These are phyloP conservation scores for Yamadazyma scolyti DNA, from an alignment of 805 yeast species.

Conservation along the genomic window DNA sequence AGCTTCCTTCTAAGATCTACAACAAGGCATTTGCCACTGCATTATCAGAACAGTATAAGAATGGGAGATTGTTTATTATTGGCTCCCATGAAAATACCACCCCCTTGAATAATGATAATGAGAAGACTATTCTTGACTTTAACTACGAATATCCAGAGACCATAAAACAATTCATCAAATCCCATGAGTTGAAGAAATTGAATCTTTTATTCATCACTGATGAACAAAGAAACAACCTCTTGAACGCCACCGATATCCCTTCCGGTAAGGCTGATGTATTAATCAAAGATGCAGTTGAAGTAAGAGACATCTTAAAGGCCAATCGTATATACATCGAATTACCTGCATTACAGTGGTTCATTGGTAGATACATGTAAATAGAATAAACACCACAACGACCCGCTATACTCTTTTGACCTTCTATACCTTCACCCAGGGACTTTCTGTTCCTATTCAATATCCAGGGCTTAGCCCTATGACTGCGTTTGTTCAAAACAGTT, in stretches of 20 bases:
- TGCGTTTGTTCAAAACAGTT: constrained; percentile 1
- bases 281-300: constrained; percentile 74
- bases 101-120: constrained; percentile 1
- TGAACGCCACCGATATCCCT: constrained; percentile 51
- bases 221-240: constrained; percentile 56
- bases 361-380: constrained; percentile 27
- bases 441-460: neutral
- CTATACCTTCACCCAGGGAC: constrained; percentile 1
- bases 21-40: constrained; percentile 77
- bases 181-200: constrained; percentile 47
- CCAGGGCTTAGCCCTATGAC: constrained; percentile 21
- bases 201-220: constrained; percentile 68
- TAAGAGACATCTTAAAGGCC: constrained; percentile 79
- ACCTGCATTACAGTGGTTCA: constrained; percentile 62
- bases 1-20: constrained; percentile 70
- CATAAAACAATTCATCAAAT: constrained; percentile 46
- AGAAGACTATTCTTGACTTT: constrained; percentile 26
- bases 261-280: constrained; percentile 59
- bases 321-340: constrained; percentile 70
- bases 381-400: too few species aligned
- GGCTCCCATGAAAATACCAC: constrained; percentile 42
- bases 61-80: constrained; percentile 67
- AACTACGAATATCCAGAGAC: constrained; percentile 40
- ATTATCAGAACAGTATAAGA: constrained; percentile 72
- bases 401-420: too few species aligned